A percentile compares a stretch with the other conserved stretches of the same genome.
These are phyloP conservation scores for Dacryopinax primogenitus DNA, from an alignment of 768 basidiomycete species.

Conservation along the genomic window DNA sequence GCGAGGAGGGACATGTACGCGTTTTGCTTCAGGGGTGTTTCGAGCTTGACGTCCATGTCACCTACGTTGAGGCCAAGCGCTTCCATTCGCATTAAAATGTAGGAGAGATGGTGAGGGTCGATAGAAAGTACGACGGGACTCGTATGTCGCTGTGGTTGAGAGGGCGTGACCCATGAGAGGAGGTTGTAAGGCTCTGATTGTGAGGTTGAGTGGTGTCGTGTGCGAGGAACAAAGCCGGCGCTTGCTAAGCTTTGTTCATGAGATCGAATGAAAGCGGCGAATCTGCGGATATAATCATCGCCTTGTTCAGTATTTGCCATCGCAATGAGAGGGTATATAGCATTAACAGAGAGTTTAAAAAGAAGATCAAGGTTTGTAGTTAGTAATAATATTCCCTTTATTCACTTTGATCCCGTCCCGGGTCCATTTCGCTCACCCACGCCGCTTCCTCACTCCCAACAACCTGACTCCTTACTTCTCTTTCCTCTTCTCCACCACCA, in stretches of 20 bases:
- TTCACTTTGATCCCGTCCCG: neutral
- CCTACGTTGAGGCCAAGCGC: constrained; percentile 65
- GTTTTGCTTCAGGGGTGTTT: constrained; percentile 62
- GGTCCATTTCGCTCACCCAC: constrained; percentile 2
- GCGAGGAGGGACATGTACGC: constrained; percentile 53
- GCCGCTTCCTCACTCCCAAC: neutral
- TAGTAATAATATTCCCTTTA: neutral
- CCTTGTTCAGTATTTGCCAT: constrained; percentile 38
- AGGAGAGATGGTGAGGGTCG: constrained; percentile 76
- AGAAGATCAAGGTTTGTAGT: neutral
- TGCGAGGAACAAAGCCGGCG: constrained; percentile 38
- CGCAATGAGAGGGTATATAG: constrained; percentile 15
- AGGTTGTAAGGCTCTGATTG: constrained; percentile 14
- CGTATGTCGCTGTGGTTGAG: constrained; percentile 26
- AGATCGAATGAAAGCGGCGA: constrained; percentile 55
- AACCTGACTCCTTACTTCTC: neutral
- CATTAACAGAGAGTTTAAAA: neutral
- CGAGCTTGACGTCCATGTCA: constrained; percentile 62
- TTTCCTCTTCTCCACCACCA: constrained; percentile 7
- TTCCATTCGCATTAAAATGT: constrained; percentile 75
- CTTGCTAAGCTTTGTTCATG: constrained; percentile 66
- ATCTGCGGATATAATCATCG: constrained; percentile 60
- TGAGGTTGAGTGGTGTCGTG: constrained; percentile 24
- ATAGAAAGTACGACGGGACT: constrained; percentile 55
- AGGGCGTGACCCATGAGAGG: constrained; percentile 12